Base-by-base conservation (phyloP, 495 filamentous ascomycete genomes). In the Hypoxylon cercidicola region DNA sequence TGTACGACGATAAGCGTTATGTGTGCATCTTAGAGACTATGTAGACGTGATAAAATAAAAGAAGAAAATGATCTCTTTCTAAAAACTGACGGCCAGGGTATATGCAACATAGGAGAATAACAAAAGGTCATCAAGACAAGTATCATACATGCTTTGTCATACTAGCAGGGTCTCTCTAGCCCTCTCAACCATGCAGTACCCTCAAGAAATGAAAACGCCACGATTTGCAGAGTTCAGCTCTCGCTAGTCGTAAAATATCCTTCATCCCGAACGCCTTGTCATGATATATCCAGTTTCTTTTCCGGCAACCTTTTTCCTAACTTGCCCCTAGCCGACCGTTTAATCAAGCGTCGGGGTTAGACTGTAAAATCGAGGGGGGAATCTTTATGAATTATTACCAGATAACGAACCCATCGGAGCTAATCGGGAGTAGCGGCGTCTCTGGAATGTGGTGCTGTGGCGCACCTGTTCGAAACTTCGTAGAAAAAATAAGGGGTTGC, bases 71-170 rank as follows among this genome's bases (percentile, higher is more conserved):
- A 9, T 40, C 48, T 43, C 39, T 55, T 60, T 67, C 63, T 67
- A 62, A 58, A 32, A 61, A 35, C 43, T 41, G 16, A 52, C 41
- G 40, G 40, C 25, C 64, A 30, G 64, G 64, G 64, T 67, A 67
- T 67, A 67, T 67, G 58, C 64, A 67, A 67, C 58, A 15, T 58
- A 66, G 32, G 53, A 44, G 40, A 57, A 23, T 19, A 44, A 44
- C 41, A 44, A 41, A 46, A 67, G 19, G 64, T 67, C 58, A 34
- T 67, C 52, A 62, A 62, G 57, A 53, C 54, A 61, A 61, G 43
- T 56, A 60, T 58, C 64, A 43, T 62, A 67, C 41, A 51, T 50
- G 46, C 48, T 37, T 62, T 48, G 43, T 34, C 32, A 58, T 67
- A 25, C 56, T n/a, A 58, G 15, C 43, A 30, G 45, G 48, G 46